Evolutionary conservation across 768 basidiomycete genomes (phyloP), one percentile per base, ranked within the genome.

Genomic region (Leucogyrophana mollusca): DNA sequence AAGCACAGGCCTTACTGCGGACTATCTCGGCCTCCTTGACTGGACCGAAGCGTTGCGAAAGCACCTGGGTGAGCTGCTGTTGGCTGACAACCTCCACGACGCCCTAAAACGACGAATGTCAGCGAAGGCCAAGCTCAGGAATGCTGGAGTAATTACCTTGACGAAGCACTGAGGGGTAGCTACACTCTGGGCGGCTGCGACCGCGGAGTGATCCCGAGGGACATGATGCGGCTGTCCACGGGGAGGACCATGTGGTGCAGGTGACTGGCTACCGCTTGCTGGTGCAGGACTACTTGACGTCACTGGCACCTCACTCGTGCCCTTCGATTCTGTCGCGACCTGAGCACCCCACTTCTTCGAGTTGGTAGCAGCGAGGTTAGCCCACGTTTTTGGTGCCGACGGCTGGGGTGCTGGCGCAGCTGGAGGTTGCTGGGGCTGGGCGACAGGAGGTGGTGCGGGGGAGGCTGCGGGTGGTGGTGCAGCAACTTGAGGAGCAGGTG

Each of bases 1-100:
- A 97, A 1, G 94, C 94, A 60, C 94, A 97, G 0, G 90, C 91
- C 65, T 90, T 95, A 60, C 59, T 63, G 52, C 87, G 88, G 34
- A 95, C 85, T 53, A 96, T 84, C 66, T 97, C 94, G 34, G 94
- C 67, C 18, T 93, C 92, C 65, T 88, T 90, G 60, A 96, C 75
- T 0, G 82, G 73, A 0, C 92, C 92, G 64, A 94, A 94, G 25
- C 84, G 81, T 24, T 65, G 58, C 0, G 73, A 67, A 27, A 94
- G 74, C 3, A 69, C 61, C 33, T 62, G 67, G 17, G 61, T 68
- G 30, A 94, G 75, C 1, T 74, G 69, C 11, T 65, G 42, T 37
- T 77, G 72, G 20, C 79, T 67, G 33, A 93, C 71, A 24, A 74
- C 67, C 46, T 93, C 90, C 13, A 78, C 73, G 3, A 94, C 90